A percentile compares a stretch with the other conserved stretches of the same genome.
Evolutionary conservation across 352 stramenopile genomes (phyloP).

Genomic region (Phytopythium boreale): DNA sequence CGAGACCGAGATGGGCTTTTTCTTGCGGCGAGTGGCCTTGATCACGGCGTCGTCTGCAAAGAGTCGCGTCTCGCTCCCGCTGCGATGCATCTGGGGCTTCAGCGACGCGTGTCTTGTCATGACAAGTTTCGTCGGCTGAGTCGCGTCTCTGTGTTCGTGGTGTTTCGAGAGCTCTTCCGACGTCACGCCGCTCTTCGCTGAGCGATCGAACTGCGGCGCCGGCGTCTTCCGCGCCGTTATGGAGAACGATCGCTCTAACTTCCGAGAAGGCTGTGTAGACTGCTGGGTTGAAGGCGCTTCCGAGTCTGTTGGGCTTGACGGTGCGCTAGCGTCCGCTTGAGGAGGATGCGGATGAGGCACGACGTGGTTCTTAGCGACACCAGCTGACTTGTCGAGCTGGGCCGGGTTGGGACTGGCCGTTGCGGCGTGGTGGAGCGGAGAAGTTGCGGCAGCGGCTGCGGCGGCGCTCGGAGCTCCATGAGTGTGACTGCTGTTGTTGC

Average conservation of each 20-base stretch:
- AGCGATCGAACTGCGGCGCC: not conserved
- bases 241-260: not conserved
- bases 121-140: not conserved
- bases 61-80: slow-evolving; percentile 16
- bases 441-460: not conserved
- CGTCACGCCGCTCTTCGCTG: not conserved
- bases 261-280: not conserved
- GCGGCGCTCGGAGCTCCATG: not conserved
- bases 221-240: not conserved
- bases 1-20: slow-evolving; percentile 35
- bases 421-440: not conserved
- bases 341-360: slow-evolving; percentile 7
- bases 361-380: slow-evolving; percentile 13
- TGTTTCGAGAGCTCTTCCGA: not conserved
- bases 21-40: slow-evolving; percentile 12
- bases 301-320: not conserved
- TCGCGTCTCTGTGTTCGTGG: not conserved
- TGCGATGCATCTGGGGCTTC: slow-evolving; percentile 14
- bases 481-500: not conserved
- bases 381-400: not conserved
- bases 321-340: not conserved
- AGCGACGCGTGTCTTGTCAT: slow-evolving; percentile 11
- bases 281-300: not conserved
- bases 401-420: not conserved
- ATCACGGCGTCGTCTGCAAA: not conserved